Percentiles rank a stretch among this genome's conserved stretches.
These are phyloP conservation scores for Lasiosphaeriaceae sp. DNA, from an alignment of 495 filamentous ascomycete genomes.

Conservation along the genomic window DNA sequence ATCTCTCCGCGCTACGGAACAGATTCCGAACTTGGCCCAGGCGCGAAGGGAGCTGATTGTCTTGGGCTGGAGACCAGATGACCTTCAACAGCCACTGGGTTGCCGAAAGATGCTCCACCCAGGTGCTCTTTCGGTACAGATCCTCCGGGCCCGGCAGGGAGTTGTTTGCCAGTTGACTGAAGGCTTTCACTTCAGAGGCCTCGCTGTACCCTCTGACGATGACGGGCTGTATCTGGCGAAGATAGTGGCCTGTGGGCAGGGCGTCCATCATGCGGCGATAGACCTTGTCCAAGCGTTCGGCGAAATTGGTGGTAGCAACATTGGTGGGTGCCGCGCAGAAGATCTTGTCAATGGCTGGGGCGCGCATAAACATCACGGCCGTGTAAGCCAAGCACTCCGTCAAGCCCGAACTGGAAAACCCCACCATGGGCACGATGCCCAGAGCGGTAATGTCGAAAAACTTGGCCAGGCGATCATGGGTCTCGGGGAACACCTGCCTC, in stretches of 20 bases:
- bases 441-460: neutral
- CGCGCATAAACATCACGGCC: neutral
- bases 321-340: neutral
- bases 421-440: neutral
- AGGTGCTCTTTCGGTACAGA: neutral
- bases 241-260: neutral
- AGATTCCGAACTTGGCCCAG: neutral
- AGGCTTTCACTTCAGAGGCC: neutral
- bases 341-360: neutral
- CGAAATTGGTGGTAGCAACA: neutral
- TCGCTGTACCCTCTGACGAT: neutral
- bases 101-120: neutral
- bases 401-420: neutral
- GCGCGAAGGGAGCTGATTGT: neutral
- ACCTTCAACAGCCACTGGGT: neutral
- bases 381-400: neutral
- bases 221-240: neutral
- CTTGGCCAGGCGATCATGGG: neutral
- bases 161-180: neutral
- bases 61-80: neutral
- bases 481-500: neutral
- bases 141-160: neutral
- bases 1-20: neutral
- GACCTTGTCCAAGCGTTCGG: neutral
- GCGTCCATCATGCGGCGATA: neutral